Percentiles rank a stretch among this genome's conserved stretches.
phyloP scores from a whole-genome alignment of 1,284 basidiomycete species.

The Retiboletus fuscus region DNA sequence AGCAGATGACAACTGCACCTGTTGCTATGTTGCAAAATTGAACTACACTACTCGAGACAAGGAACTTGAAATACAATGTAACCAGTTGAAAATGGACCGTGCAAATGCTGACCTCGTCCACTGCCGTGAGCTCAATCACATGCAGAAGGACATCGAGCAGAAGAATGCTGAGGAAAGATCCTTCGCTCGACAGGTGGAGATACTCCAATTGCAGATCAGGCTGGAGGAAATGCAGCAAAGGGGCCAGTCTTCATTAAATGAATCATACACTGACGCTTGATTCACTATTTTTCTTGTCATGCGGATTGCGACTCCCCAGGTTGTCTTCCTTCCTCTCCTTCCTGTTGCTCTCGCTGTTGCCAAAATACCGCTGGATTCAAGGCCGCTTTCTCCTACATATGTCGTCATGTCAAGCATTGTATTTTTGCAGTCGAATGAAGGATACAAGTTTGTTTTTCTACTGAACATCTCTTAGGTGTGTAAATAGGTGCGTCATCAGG shows the following conservation, averaged over 20 bases:
- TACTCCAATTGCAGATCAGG: not conserved
- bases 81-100: not conserved
- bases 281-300: too few species aligned
- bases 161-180: not conserved
- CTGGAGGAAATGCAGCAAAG: not conserved
- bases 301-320: too few species aligned
- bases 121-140: not conserved
- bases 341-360: too few species aligned
- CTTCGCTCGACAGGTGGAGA: not conserved
- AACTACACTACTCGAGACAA: not conserved
- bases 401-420: too few species aligned
- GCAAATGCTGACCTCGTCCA: not conserved
- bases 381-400: too few species aligned
- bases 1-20: not conserved
- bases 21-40: not conserved
- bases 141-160: not conserved
- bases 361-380: too few species aligned
- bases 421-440: too few species aligned
- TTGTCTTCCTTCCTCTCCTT: too few species aligned
- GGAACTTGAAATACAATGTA: not conserved
- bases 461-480: too few species aligned
- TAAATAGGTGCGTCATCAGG: not conserved
- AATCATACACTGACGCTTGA: too few species aligned
- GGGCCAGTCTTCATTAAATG: too few species aligned
- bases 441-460: too few species aligned